Evolutionary conservation across 2,329 filamentous ascomycete genomes (phyloP), one percentile per base, ranked within the genome.

Genomic region (Fusarium sp.): DNA sequence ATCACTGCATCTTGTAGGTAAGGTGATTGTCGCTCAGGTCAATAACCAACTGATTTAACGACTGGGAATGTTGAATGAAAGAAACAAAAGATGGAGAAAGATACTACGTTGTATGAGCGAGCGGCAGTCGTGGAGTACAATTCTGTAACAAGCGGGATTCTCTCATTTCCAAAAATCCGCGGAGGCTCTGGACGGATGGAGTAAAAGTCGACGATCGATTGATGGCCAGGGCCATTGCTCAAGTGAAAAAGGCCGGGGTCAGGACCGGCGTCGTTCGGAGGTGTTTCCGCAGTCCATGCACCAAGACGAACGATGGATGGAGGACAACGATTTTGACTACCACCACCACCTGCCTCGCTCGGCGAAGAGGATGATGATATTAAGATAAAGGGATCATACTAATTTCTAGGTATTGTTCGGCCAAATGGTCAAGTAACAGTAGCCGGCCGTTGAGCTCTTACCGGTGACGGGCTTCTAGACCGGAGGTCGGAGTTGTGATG

Each of bases 41-140:
- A 61, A 59, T 33, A 63, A 57, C 15, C 38, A 35, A 50, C 54
- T 63, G 56, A 68, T 65, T 54, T 73, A 73, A 71, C 58, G 58
- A 56, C 71, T 65, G 27, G 71, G 68, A 65, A 57, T 22, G 17
- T 17, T 17, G n/a, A n/a, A 52, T 14, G 50, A 37, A 37, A 50
- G 52, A 73, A 74, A 73, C 71, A 69, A 73, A 73, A 71, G 60
- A 74, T 71, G 71, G 71, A 52, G 65, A 45, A 63, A 33, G 15
- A 27, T 8, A 50, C 30, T 32, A 32, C 30, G 30, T 32, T 10
- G 30, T 22, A 40, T n/a, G 38, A 40, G 38, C 38, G 43, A 20
- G 61, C 47, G 57, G 7, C 37, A 50, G 37, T 45, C 40, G 40
- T 47, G 22, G 22, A 47, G 43, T 27, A 32, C 7, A 22, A 47